These are phyloP conservation scores for Rhizophagus clarus DNA, from an alignment of 192 early-diverging fungal species.

Conservation along the genomic window DNA sequence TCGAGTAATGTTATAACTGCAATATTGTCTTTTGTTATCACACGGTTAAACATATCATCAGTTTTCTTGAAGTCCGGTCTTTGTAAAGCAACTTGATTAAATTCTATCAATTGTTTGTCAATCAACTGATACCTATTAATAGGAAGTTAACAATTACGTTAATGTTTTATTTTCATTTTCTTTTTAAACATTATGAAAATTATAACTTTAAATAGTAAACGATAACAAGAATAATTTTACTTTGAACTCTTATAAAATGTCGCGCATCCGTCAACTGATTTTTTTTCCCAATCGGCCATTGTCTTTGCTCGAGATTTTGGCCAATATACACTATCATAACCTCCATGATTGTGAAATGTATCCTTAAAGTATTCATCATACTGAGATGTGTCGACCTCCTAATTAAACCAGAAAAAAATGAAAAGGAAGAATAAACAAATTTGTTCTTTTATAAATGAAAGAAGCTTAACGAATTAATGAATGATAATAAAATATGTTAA, in stretches of 20 bases:
- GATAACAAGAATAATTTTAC: constrained; percentile 43
- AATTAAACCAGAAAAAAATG: constrained; percentile 4
- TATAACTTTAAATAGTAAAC: constrained; percentile 32
- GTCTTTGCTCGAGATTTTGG: constrained; percentile 94
- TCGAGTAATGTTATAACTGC: constrained; percentile 82
- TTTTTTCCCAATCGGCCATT: constrained; percentile 88
- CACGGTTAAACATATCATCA: constrained; percentile 95
- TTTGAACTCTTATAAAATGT: constrained; percentile 88
- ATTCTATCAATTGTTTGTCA: constrained; percentile 91
- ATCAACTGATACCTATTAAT: constrained; percentile 69
- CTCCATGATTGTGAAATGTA: constrained; percentile 65
- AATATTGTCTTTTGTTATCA: constrained; percentile 98
- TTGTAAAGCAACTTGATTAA: constrained; percentile 89
- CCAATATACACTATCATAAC: constrained; percentile 91
- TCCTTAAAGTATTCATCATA: constrained; percentile 88
- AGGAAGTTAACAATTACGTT: constrained; percentile 16
- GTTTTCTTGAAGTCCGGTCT: constrained; percentile 86
- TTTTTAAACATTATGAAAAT: background rate
- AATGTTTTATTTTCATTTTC: background rate
- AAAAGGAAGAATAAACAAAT: background rate
- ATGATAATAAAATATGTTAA: background rate
- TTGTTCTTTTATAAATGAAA: constrained; percentile 2
- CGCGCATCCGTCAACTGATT: constrained; percentile 92
- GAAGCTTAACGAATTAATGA: constrained; percentile 19
- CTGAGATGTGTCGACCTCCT: constrained; percentile 88